Evolutionary conservation across 257 asterid species (phyloP), one percentile per base, ranked within the genome.

Genomic region (Gentiana straminea): DNA sequence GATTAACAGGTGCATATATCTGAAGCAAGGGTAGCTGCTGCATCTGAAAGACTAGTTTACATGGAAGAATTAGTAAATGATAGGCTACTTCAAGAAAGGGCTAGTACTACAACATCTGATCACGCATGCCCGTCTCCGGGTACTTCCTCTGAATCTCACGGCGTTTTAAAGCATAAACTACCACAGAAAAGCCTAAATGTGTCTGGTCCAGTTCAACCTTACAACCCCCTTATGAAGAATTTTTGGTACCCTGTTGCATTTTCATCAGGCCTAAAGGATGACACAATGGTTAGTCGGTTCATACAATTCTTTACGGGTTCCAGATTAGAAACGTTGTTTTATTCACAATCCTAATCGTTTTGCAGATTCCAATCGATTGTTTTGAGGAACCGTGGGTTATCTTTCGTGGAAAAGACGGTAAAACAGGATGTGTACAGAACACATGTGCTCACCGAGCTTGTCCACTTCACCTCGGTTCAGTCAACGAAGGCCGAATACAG

Each of bases 391-490:
- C 95, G 13, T 90, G 98, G 98, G 98, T 90, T 38, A 74, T 90
- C 59, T 90, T 90, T 67, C 94, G 95, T 0, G 98, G 94, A 36
- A 84, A 84, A 70, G 95, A 84, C 71, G 94, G 96, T 11, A 81
- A 84, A 63, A 91, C 98, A 9, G 98, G 96, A 51, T 90, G 98
- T 67, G 91, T 90, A 45, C 88, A 69, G 64, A 82, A 90, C 63
- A 86, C 98, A 5, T 90, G 98, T 48, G 98, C 96, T 46, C 98
- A 90, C 66, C 73, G 98, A 72, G 98, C 96, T 51, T 90, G 98
- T 68, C 98, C 98, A 0, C 96, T 90, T 62, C 77, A 86, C 73
- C 72, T 90, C 63, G 98, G 98, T 60, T 75, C 98, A n/a, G 80
- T 90, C 3, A 90, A 82, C 11, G 95, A 90, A 77, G 98, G 98